Evolutionary conservation across 116 monocot species (phyloP).

Genomic region (Posidonia oceanica): DNA sequence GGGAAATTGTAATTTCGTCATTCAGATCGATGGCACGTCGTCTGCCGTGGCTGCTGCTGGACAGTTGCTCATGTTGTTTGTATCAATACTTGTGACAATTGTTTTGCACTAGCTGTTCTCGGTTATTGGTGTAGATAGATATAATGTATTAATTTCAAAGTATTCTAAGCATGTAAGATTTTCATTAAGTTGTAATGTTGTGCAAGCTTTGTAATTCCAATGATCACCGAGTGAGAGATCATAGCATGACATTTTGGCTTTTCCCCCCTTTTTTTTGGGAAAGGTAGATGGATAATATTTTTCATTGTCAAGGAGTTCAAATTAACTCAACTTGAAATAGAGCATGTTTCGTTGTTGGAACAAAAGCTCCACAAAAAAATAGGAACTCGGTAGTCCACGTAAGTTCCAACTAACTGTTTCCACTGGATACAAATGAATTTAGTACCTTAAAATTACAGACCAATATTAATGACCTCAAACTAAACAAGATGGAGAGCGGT

Average conservation of each 20-base stretch:
- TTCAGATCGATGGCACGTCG: conserved; percentile 11
- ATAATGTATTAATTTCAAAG: no score
- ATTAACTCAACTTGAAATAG: not conserved
- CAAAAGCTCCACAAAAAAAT: not conserved
- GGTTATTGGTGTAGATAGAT: no score
- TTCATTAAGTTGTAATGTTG: no score
- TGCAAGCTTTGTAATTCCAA: no score
- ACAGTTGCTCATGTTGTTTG: not conserved
- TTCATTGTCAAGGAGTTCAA: not conserved
- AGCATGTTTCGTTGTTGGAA: not conserved
- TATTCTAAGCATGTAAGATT: no score
- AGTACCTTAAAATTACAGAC: not conserved
- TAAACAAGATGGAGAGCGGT: not conserved
- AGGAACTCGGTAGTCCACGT: not conserved
- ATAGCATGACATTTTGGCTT: no score
- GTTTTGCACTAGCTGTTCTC: no score
- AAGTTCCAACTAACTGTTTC: not conserved
- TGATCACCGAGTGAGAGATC: no score
- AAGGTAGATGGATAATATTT: not conserved
- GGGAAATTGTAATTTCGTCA: conserved; percentile 8
- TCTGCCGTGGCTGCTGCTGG: not conserved
- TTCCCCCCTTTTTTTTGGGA: no score
- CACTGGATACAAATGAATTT: not conserved
- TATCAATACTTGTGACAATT: not conserved
- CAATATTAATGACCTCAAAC: not conserved